A percentile compares a stretch with the other conserved stretches of the same genome.
phyloP scores from a whole-genome alignment of 2,329 filamentous ascomycete species.

The Mycogone perniciosa region DNA sequence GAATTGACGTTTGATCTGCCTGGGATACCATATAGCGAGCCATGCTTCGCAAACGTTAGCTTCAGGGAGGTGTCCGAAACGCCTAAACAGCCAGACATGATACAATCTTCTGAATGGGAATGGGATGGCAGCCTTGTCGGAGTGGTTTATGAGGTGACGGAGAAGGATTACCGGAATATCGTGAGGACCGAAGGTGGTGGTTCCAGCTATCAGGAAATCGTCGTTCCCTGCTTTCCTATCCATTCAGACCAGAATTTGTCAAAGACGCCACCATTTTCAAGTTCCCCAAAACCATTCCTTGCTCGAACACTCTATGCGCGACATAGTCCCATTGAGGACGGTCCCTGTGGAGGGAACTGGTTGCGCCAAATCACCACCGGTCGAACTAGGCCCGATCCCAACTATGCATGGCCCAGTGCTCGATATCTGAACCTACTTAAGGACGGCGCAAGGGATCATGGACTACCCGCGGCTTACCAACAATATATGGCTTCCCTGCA shows the following conservation, averaged over 20 bases:
- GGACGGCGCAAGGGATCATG: slow-evolving; percentile 71
- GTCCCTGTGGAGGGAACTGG: slow-evolving; percentile 34
- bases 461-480: slow-evolving; percentile 73
- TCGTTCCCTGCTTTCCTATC: slow-evolving; percentile 71
- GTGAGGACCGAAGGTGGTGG: slow-evolving; percentile 88
- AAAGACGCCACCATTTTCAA: slow-evolving; percentile 49
- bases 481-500: slow-evolving; percentile 63
- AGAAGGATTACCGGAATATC: slow-evolving; percentile 74
- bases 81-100: slow-evolving; percentile 28
- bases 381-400: slow-evolving; percentile 53
- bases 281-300: slow-evolving; percentile 59
- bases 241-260: slow-evolving; percentile 55
- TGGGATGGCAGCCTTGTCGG: slow-evolving; percentile 85
- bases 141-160: slow-evolving; percentile 91
- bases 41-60: slow-evolving; percentile 82
- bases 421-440: slow-evolving; percentile 78
- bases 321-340: slow-evolving; percentile 31
- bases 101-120: slow-evolving; percentile 20
- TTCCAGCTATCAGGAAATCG: slow-evolving; percentile 73
- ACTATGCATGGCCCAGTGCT: slow-evolving; percentile 74
- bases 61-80: slow-evolving; percentile 47
- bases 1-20: slow-evolving; percentile 78
- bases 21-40: slow-evolving; percentile 79
- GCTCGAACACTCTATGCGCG: slow-evolving; percentile 82
- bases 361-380: slow-evolving; percentile 40